A percentile compares a stretch with the other conserved stretches of the same genome.
Evolutionary conservation across 805 yeast genomes (phyloP).

Genomic region (Candida anglica): DNA sequence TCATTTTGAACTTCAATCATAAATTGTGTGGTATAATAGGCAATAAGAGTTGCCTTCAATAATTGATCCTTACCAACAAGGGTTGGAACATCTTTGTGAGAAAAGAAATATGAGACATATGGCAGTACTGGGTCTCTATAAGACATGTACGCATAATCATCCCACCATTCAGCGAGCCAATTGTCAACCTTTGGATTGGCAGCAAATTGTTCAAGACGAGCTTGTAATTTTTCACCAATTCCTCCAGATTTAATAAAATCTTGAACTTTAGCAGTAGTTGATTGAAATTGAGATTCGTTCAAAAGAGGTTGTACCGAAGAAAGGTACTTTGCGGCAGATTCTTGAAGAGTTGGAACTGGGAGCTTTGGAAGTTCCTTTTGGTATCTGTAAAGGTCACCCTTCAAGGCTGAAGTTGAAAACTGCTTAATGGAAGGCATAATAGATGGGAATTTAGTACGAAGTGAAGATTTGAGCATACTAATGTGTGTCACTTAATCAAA

Average conservation of each 20-base stretch:
- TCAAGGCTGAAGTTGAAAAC: conserved; percentile 27
- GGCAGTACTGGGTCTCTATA: conserved; percentile 96
- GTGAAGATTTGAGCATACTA: no score
- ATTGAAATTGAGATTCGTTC: conserved; percentile 45
- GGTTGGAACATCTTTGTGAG: conserved; percentile 67
- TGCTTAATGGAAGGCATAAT: conserved; percentile 10
- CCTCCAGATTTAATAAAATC: conserved; percentile 64
- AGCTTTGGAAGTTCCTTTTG: conserved; percentile 75
- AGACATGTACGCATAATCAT: conserved; percentile 83
- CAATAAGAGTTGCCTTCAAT: conserved; percentile 71
- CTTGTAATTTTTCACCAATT: conserved; percentile 64
- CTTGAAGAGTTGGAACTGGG: conserved; percentile 80
- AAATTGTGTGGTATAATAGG: conserved; percentile 65
- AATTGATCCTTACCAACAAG: conserved; percentile 60
- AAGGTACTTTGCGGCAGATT: conserved; percentile 68
- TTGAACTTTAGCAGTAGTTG: conserved; percentile 53
- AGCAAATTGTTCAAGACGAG: conserved; percentile 57
- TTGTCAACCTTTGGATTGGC: conserved; percentile 56
- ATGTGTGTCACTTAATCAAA: no score
- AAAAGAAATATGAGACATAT: conserved; percentile 84
- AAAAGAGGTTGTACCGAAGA: conserved; percentile 69
- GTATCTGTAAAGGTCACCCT: conserved; percentile 68
- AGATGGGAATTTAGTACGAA: no score
- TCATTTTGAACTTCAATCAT: conserved; percentile 64
- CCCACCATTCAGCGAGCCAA: conserved; percentile 94